Conservation (phyloP, 148 eudicot species). For the Vaccinium darrowii region DNA sequence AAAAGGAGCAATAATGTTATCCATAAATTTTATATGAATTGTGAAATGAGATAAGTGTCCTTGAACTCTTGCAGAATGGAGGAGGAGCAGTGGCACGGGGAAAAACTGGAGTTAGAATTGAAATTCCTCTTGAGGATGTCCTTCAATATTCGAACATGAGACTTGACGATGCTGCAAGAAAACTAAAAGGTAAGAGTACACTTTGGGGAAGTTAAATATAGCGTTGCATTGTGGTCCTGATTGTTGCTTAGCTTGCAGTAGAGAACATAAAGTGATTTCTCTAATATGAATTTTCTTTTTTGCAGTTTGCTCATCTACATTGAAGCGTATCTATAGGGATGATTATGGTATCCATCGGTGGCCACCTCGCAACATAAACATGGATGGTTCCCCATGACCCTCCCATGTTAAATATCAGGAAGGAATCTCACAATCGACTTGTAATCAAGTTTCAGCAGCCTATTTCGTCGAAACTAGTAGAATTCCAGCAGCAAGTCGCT, state of each 20-base stretch:
- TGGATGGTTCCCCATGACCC: no score
- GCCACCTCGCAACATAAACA: slow-evolving; percentile 18
- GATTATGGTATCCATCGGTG: slow-evolving; percentile 19
- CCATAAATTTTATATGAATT: neutral
- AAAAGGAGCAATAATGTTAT: neutral
- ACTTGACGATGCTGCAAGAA: no score
- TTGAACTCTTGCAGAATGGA: neutral
- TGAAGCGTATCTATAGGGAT: slow-evolving; percentile 28
- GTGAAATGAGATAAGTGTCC: neutral
- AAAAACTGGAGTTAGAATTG: neutral
- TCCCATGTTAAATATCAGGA: neutral
- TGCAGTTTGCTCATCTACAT: slow-evolving; percentile 30
- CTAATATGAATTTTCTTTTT: neutral
- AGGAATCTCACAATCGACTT: neutral
- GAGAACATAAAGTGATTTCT: no score
- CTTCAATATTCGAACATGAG: no score
- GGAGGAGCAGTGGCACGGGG: neutral
- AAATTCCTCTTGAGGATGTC: no score
- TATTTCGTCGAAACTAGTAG: no score
- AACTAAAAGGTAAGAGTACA: no score
- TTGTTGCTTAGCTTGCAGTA: no score
- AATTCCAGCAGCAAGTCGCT: no score
- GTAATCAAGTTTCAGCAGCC: neutral
- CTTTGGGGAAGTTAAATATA: no score
- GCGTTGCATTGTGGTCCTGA: no score